phyloP scores from a whole-genome alignment of 2,329 filamentous ascomycete species.

The Parastagonospora avenae region DNA sequence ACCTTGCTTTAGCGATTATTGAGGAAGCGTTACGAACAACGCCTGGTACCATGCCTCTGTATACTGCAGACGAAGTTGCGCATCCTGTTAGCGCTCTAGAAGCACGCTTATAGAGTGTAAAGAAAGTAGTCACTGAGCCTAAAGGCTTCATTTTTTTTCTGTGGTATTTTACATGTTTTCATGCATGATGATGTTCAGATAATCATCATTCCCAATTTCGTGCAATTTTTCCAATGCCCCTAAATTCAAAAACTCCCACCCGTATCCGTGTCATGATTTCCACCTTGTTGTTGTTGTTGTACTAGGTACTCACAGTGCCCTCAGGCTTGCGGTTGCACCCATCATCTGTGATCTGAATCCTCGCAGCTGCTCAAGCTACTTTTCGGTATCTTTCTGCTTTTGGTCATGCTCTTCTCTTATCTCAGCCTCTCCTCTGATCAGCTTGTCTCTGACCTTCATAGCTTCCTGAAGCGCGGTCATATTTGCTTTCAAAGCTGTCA shows the following conservation, averaged over 20 bases:
- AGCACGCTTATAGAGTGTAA: not conserved
- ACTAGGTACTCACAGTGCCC: not conserved
- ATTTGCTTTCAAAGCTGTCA: not conserved
- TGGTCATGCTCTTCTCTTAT: not conserved
- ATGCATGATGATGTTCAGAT: too few relatives aligned
- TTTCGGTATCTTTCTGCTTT: not conserved
- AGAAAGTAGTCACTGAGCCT: not conserved
- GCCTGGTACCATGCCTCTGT: conserved; percentile 48
- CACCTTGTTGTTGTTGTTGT: not conserved
- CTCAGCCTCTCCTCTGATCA: not conserved
- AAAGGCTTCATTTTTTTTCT: too few relatives aligned
- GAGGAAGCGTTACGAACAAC: conserved; percentile 62
- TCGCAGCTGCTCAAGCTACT: not conserved
- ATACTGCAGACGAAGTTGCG: conserved; percentile 3
- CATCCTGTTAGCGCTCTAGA: not conserved
- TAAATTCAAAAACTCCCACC: too few relatives aligned
- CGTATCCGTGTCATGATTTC: not conserved
- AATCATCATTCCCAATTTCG: too few relatives aligned
- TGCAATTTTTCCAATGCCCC: too few relatives aligned
- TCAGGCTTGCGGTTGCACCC: not conserved
- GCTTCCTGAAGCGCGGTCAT: not conserved
- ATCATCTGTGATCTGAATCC: not conserved
- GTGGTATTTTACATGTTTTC: too few relatives aligned
- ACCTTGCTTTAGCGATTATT: conserved; percentile 60
- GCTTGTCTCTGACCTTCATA: not conserved